Base-by-base conservation (phyloP, 495 filamentous ascomycete species). In the Penicillium roqueforti region DNA sequence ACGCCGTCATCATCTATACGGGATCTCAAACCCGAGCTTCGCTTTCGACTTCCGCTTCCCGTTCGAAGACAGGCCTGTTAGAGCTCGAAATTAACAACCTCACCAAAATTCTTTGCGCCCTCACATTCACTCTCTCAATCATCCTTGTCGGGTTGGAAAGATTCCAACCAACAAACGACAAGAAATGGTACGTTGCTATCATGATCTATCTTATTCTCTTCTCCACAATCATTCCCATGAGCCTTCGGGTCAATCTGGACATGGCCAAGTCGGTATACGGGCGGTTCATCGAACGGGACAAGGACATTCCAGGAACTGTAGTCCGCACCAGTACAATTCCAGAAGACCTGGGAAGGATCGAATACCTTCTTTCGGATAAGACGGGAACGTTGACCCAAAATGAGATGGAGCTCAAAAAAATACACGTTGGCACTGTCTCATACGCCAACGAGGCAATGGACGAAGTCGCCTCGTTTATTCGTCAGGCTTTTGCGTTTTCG, bases 371-470 rank as follows among this genome's bases (percentile, higher is more conserved):
- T 13, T 96, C 88, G 54, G 93, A 99, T 69, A 99, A 99, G 70
- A 99, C 93, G 8, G 93, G 93, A 8, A 99, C 93, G 10, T 70
- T 99, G 50, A 99, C 93, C 10, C 91, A 97, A 63, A 99, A 99
- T 66, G 84, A 97, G 60, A 97, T 97, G 92, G 93, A 96, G 69
- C 81, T 99, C 78, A 95, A 92, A 63, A 99, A 97, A 70, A 92
- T 97, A 25, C 95, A 97, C 61, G 90, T 99, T 54, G 95, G 95
- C 1, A 97, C 93, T 19, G 95, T 97, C 3, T 96, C 92, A 0
- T 99, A 97, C 63, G 95, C 91, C 20, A 93, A 92, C 58, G 95
- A 99, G 67, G 92, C 93, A 3, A 97, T 97, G 95, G 93, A 97
- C 54, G 95, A 97, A 67, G 95, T 99, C 9, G 71, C 82, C 32